These are phyloP conservation scores for Suillus plorans DNA, from an alignment of 768 basidiomycete species.

Conservation along the genomic window DNA sequence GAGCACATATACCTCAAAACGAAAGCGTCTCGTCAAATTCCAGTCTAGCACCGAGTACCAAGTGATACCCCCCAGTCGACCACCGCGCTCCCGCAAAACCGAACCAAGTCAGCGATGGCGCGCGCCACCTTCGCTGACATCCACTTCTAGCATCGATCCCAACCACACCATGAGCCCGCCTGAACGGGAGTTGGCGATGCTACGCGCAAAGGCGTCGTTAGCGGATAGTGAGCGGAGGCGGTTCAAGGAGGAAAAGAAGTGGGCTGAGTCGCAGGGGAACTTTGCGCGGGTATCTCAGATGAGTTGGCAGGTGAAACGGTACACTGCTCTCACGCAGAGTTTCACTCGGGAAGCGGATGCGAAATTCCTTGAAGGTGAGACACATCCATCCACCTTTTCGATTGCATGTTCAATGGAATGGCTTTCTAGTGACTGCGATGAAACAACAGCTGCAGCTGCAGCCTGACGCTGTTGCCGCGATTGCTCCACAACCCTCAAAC, in stretches of 20 bases:
- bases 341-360: constrained; percentile 77
- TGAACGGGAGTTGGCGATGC: constrained; percentile 72
- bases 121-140: constrained; percentile 57
- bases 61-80: constrained; percentile 21
- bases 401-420: background rate
- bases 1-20: constrained; percentile 23
- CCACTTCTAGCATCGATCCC: constrained; percentile 65
- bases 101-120: constrained; percentile 32
- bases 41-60: constrained; percentile 38
- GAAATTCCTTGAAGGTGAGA: constrained; percentile 62
- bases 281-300: constrained; percentile 71
- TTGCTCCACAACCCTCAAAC: constrained; percentile 22
- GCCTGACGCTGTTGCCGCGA: constrained; percentile 13
- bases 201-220: constrained; percentile 74
- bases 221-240: constrained; percentile 82
- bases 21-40: constrained; percentile 48
- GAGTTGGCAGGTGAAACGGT: constrained; percentile 82
- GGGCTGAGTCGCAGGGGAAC: constrained; percentile 82
- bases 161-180: constrained; percentile 57
- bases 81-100: constrained; percentile 26
- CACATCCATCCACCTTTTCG: constrained; percentile 5
- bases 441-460: constrained; percentile 19
- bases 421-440: constrained; percentile 28
- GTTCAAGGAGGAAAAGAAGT: constrained; percentile 84
- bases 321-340: constrained; percentile 76